These are phyloP conservation scores for Podaxis carcinomalis DNA, from an alignment of 768 basidiomycete species.

Conservation along the genomic window DNA sequence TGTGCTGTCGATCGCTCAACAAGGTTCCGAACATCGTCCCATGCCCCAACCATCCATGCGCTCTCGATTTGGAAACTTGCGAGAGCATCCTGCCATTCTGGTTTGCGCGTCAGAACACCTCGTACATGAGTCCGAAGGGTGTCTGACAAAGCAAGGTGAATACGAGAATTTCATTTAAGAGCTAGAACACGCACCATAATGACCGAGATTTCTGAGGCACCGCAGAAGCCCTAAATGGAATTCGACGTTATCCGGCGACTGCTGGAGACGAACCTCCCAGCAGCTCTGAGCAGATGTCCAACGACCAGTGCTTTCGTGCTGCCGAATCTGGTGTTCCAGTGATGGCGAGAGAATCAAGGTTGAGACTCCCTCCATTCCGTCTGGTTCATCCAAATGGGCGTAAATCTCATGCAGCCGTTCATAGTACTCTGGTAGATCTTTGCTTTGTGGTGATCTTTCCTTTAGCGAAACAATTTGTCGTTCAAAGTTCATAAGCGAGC, in stretches of 20 bases:
- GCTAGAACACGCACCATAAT: conserved; percentile 72
- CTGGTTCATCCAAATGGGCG: conserved; percentile 92
- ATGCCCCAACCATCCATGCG: conserved; percentile 94
- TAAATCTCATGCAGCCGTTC: conserved; percentile 96
- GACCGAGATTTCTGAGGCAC: conserved; percentile 91
- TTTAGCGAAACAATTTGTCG: conserved; percentile 62
- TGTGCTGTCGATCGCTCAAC: conserved; percentile 45
- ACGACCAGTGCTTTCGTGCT: conserved; percentile 93
- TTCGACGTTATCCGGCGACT: conserved; percentile 83
- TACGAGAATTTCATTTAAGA: neutral
- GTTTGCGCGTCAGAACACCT: conserved; percentile 82
- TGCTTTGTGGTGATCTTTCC: conserved; percentile 33
- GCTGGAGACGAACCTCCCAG: conserved; percentile 94
- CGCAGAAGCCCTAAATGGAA: conserved; percentile 87
- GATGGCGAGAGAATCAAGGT: conserved; percentile 84
- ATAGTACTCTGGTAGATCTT: conserved; percentile 66
- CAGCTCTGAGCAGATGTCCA: conserved; percentile 99
- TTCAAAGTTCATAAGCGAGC: conserved; percentile 94
- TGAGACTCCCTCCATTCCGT: conserved; percentile 98
- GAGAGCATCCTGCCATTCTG: conserved; percentile 75
- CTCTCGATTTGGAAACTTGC: conserved; percentile 89
- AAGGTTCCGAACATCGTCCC: conserved; percentile 73
- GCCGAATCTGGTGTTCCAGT: conserved; percentile 92
- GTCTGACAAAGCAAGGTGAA: conserved; percentile 44
- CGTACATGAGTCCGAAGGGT: conserved; percentile 92